Base-by-base conservation (phyloP, 768 basidiomycete genomes). In the Termitomyces heimii region DNA sequence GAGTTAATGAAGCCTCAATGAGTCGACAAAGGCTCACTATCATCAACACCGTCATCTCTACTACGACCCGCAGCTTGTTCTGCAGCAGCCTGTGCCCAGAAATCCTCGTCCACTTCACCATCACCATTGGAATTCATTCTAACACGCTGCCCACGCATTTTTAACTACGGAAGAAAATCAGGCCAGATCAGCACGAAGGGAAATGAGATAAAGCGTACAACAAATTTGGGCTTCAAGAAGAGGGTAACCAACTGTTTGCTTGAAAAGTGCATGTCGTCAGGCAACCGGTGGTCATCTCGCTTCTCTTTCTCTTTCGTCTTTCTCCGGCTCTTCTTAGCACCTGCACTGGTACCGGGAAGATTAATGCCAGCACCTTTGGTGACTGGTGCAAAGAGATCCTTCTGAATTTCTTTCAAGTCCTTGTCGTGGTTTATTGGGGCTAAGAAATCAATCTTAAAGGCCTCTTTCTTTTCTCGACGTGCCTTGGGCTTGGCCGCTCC, bases 251-350 rank as follows among this genome's bases (percentile, higher is more conserved):
- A 79, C 64, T 97, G 91, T 61, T 86, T 78, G 66, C 88, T 92
- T 29, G 89, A 89, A 70, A 99, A 99, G 70, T 98, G 95, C 89
- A 96, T 95, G 68, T 99, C 97, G 64, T 98, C 94, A 1, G 97
- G 97, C 44, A 98, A 75, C 8, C 84, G 80, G 62, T 92, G 87
- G 50, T 88, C 84, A 58, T 87, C 84, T 26, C 83, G 80, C 67
- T 85, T 90, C 66, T 85, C 86, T 57, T 81, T 81, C 51, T 74
- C 76, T 68, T 77, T 77, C 28, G 66, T 67, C 60, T 74, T 84
- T 70, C 73, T 84, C 60, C 76, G 77, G 29, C 75, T 74, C 60
- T 75, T 73, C 65, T 75, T 75, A 1, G 72, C 69, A 14, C 77
- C 66, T 42, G 74, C 65, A 5, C 76, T 75, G 3, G 81, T 81